phyloP scores from a whole-genome alignment of 2,329 filamentous ascomycete species.

The Claviceps digitariae region DNA sequence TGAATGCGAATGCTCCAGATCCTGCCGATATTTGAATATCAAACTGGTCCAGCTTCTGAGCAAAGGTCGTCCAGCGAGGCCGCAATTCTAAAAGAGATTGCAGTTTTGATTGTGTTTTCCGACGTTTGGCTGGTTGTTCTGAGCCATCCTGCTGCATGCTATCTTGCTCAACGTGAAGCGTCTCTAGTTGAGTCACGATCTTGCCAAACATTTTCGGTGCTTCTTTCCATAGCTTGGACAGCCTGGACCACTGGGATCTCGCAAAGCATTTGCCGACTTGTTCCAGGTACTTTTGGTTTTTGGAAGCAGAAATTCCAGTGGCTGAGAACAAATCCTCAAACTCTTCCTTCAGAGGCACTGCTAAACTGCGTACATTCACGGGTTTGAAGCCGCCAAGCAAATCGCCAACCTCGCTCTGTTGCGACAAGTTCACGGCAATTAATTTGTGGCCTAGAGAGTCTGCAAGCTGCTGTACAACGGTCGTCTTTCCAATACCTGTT shows the following conservation, averaged over 20 bases:
- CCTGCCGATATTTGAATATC: constrained; percentile 65
- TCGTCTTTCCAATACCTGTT: constrained; percentile 97
- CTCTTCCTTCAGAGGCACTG: constrained; percentile 82
- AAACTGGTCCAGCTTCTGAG: constrained; percentile 60
- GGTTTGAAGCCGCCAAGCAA: constrained; percentile 93
- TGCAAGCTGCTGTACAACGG: constrained; percentile 84
- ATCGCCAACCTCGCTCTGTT: constrained; percentile 96
- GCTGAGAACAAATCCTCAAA: constrained; percentile 81
- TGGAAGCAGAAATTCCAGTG: constrained; percentile 72
- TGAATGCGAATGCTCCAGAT: constrained; percentile 73
- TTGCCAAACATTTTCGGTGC: constrained; percentile 77
- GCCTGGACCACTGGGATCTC: constrained; percentile 74
- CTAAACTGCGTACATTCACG: constrained; percentile 75
- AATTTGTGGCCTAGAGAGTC: constrained; percentile 73
- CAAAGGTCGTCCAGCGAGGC: constrained; percentile 70
- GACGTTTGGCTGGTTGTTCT: constrained; percentile 54
- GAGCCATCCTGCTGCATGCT: constrained; percentile 19
- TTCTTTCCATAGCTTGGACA: constrained; percentile 77
- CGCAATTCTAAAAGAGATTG: constrained; percentile 44
- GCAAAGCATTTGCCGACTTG: constrained; percentile 67
- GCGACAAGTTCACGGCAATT: constrained; percentile 87
- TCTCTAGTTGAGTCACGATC: constrained; percentile 43
- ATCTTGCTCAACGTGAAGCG: constrained; percentile 27
- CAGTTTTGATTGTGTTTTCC: constrained; percentile 53
- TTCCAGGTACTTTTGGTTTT: constrained; percentile 77